Evolutionary conservation across 352 stramenopile genomes (phyloP).

Genomic region (Globisporangium nunn): DNA sequence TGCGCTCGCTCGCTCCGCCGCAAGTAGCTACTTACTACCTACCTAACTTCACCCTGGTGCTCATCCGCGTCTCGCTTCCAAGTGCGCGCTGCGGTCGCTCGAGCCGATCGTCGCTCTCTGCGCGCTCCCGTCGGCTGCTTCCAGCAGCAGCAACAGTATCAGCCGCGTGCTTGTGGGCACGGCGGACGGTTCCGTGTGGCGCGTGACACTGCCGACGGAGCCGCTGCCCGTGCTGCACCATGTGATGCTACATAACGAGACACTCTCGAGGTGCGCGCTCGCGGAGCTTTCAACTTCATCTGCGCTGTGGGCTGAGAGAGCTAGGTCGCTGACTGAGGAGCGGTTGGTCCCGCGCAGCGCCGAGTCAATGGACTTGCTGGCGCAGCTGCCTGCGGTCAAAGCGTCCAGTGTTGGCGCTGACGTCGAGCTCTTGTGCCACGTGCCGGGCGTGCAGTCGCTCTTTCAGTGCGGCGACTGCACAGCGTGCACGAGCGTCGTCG

Average conservation of each 20-base stretch:
- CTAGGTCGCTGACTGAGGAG: neutral
- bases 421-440: conserved; percentile 17
- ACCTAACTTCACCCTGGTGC: too few species aligned
- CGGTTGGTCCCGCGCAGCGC: neutral
- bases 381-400: conserved; percentile 4
- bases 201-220: conserved; percentile 26
- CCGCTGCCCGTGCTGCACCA: conserved; percentile 5
- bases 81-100: conserved; percentile 33
- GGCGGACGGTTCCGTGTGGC: conserved; percentile 39
- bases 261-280: neutral
- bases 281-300: too few species aligned
- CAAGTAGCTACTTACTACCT: too few species aligned
- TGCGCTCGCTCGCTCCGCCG: too few species aligned
- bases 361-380: conserved; percentile 4
- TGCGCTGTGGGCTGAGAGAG: neutral
- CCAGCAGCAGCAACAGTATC: neutral
- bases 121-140: conserved; percentile 5
- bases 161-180: conserved; percentile 25
- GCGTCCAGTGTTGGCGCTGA: neutral
- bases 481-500: conserved; percentile 43
- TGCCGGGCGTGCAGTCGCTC: conserved; percentile 37
- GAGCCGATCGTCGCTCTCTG: conserved; percentile 29
- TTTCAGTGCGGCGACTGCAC: conserved; percentile 16
- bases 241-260: conserved; percentile 5
- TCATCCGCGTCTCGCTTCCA: conserved; percentile 3